Base-by-base conservation (phyloP, 164 flowering plant genomes). In the Buxus sempervirens region DNA sequence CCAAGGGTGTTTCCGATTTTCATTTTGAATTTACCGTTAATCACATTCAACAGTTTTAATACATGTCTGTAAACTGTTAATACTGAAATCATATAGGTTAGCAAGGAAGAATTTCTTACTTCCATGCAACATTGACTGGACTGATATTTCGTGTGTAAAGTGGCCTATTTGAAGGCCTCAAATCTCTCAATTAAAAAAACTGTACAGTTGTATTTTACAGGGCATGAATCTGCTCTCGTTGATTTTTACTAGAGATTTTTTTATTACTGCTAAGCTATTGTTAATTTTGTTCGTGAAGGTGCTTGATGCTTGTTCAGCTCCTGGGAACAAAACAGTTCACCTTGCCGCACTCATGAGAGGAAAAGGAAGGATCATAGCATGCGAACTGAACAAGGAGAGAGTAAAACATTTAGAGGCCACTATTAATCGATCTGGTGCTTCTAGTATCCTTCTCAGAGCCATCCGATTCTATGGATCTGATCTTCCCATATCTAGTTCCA, bases 281-380 rank as follows among this genome's bases (percentile, higher is more conserved):
- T 63, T 5, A 2, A 20, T 48, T 56, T 21, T 73, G 65, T 66
- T 60, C 72, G 63, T 85, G 83, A 83, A 94, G 98, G 98, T 94
- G 73, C 84, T 91, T 71, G 99, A 95, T 86, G 97, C 97, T 57
- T 94, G 97, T 76, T 77, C 96, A 62, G 97, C 93, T 62, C 97
- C 97, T 20, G 97, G 96, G 54, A 90, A 91, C 82, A 94, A 91
- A 79, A 90, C 98, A 62, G 82, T 79, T 54, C 98, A 89, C 70
- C 84, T 90, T 61, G 91, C 99, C 66, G 87, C 95, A 48, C 85
- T 93, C 20, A 88, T 88, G 98, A 79, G 71, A 69, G 92, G 93
- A 32, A 80, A 81, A 62, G 99, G 99, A 58, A 90, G 78, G 71
- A 70, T 92, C 57, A 77, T 89, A 70, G 99, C 98, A 58, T 95